Percentiles rank a stretch among this genome's conserved stretches.
Evolutionary conservation across 352 stramenopile species (phyloP).

Genomic region (Phytophthora pisi): DNA sequence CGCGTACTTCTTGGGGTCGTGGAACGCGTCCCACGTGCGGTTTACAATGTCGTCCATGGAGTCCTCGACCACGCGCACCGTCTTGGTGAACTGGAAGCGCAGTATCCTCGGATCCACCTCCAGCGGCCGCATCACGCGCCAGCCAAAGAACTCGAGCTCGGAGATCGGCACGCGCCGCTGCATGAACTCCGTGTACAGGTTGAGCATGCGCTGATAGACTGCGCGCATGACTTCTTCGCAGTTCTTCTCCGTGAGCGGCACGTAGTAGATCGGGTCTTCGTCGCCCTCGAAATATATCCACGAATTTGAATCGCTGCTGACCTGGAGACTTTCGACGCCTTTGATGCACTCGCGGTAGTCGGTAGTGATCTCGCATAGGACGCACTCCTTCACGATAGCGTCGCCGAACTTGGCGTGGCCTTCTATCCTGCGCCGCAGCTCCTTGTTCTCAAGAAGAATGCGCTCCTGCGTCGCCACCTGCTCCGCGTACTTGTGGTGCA

Average conservation of each 20-base stretch:
- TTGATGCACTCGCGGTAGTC: slow-evolving; percentile 13
- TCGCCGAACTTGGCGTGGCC: slow-evolving; percentile 36
- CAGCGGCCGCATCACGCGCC: slow-evolving; percentile 39
- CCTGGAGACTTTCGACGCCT: neutral
- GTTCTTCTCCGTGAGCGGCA: slow-evolving; percentile 31
- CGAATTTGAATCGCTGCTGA: slow-evolving; percentile 17
- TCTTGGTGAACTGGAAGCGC: slow-evolving; percentile 60
- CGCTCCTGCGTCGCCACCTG: slow-evolving; percentile 41
- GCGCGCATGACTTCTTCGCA: slow-evolving; percentile 35
- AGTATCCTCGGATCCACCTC: slow-evolving; percentile 31
- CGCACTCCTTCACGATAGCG: slow-evolving; percentile 34
- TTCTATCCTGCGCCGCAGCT: slow-evolving; percentile 38
- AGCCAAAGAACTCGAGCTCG: slow-evolving; percentile 46
- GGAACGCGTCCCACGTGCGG: slow-evolving; percentile 47
- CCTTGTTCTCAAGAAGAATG: slow-evolving; percentile 47
- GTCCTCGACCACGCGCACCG: slow-evolving; percentile 34
- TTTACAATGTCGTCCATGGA: slow-evolving; percentile 51
- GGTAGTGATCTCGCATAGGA: slow-evolving; percentile 11
- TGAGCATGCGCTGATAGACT: slow-evolving; percentile 45
- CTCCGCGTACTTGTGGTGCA: slow-evolving; percentile 29
- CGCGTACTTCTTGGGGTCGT: slow-evolving; percentile 42
- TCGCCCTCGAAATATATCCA: slow-evolving; percentile 49
- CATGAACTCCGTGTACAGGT: slow-evolving; percentile 39
- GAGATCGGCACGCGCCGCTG: slow-evolving; percentile 33
- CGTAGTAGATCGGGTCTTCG: slow-evolving; percentile 44